Evolutionary conservation across 2,329 filamentous ascomycete species (phyloP).

Genomic region (Pseudonectria buxi): DNA sequence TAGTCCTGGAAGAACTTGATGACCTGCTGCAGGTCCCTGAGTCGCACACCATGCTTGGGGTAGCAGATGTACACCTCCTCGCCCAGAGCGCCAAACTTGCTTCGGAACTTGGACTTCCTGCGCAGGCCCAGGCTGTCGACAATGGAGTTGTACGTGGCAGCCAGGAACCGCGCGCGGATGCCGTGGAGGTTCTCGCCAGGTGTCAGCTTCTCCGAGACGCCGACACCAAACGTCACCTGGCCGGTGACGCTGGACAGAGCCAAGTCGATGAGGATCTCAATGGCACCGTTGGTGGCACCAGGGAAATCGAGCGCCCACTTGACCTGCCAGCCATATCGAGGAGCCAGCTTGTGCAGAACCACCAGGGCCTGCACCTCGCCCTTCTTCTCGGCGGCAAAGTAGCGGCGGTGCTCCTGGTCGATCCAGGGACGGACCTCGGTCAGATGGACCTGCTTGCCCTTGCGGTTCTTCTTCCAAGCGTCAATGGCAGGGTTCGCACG

Average conservation of each 20-base stretch:
- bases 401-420: slow-evolving; percentile 74
- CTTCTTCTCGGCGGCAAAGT: slow-evolving; percentile 73
- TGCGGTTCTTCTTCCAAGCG: slow-evolving; percentile 74
- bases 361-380: slow-evolving; percentile 70
- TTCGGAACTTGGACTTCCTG: slow-evolving; percentile 81
- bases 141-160: slow-evolving; percentile 74
- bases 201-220: slow-evolving; percentile 66
- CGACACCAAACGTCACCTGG: slow-evolving; percentile 78
- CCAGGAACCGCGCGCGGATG: slow-evolving; percentile 71
- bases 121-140: slow-evolving; percentile 76
- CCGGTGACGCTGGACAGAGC: slow-evolving; percentile 49
- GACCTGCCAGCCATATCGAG: slow-evolving; percentile 81
- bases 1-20: slow-evolving; percentile 84
- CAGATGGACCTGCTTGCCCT: slow-evolving; percentile 79
- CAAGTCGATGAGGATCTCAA: slow-evolving; percentile 73
- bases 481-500: slow-evolving; percentile 67
- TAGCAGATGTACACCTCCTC: slow-evolving; percentile 88
- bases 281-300: slow-evolving; percentile 74
- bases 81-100: slow-evolving; percentile 80
- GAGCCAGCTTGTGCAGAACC: slow-evolving; percentile 75
- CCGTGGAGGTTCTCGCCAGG: slow-evolving; percentile 78
- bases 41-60: slow-evolving; percentile 75
- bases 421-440: slow-evolving; percentile 88
- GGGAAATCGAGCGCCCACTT: slow-evolving; percentile 97
- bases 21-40: slow-evolving; percentile 76